Percentiles rank a stretch among this genome's conserved stretches.
Conservation (phyloP, 495 filamentous ascomycete genomes). For the Trichoderma gamsii region DNA sequence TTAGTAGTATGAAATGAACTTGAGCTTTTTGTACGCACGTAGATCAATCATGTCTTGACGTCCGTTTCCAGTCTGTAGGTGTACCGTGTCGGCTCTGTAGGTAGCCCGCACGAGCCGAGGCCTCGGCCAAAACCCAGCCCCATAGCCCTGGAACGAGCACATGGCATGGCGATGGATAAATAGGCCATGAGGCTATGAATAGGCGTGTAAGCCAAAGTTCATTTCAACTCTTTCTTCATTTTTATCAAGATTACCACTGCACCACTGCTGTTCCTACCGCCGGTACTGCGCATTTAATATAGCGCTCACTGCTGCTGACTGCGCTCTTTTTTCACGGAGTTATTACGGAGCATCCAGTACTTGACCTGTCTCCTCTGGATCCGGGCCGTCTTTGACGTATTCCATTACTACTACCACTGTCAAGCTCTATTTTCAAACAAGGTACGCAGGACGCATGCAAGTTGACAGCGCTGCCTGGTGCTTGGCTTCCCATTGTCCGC, state of each 20-base stretch:
- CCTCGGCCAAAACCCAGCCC: background rate
- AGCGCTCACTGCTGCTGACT: no score
- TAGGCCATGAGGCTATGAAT: background rate
- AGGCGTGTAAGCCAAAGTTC: background rate
- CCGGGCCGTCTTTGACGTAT: no score
- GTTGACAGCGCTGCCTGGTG: background rate
- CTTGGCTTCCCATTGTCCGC: background rate
- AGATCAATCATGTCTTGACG: no score
- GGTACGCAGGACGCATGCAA: background rate
- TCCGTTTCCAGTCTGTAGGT: background rate
- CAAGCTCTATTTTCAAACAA: background rate
- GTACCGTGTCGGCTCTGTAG: background rate
- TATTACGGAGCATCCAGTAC: no score
- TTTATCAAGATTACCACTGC: no score
- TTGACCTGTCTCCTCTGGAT: no score
- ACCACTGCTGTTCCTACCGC: no score
- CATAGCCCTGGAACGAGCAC: background rate
- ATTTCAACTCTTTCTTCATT: no score
- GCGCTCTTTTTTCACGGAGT: no score
- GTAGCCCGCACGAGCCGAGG: background rate
- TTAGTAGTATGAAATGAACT: background rate
- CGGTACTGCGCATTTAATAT: no score
- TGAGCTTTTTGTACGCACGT: background rate
- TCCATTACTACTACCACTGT: background rate
- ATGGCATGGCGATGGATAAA: conserved; percentile 5